phyloP scores from a whole-genome alignment of 331 rosid genomes.

The Malus hybrid region DNA sequence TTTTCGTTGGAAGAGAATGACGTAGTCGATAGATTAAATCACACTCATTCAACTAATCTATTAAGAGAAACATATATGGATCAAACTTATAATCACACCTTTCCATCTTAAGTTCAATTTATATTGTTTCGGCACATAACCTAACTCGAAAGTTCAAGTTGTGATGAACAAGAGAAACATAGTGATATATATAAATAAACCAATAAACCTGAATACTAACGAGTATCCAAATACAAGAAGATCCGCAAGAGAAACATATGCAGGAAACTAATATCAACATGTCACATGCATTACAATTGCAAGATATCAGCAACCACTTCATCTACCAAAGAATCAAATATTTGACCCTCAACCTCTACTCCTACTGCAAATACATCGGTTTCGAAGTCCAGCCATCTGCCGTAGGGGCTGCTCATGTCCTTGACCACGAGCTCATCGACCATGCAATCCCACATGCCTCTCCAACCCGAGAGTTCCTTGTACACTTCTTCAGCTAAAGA shows the following conservation, averaged over 20 bases:
- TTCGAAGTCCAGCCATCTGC: slow-evolving; percentile 75
- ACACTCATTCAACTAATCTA: no score
- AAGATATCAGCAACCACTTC: slow-evolving; percentile 50
- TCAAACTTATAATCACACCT: background rate
- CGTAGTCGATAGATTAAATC: background rate
- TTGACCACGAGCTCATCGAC: slow-evolving; percentile 85
- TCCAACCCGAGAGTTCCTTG: slow-evolving; percentile 65
- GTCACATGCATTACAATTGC: slow-evolving; percentile 18
- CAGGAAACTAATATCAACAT: background rate
- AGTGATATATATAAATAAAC: background rate
- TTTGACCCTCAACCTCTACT: slow-evolving; percentile 52
- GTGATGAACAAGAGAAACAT: background rate
- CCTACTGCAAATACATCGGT: slow-evolving; percentile 55
- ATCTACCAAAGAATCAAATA: slow-evolving; percentile 62
- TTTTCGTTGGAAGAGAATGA: background rate
- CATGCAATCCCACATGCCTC: slow-evolving; percentile 67
- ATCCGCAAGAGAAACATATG: background rate
- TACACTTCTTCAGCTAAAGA: slow-evolving; percentile 57
- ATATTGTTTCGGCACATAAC: background rate
- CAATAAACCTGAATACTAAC: background rate
- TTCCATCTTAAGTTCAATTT: background rate
- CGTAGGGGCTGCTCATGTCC: slow-evolving; percentile 77
- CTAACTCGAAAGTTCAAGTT: background rate
- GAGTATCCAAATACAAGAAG: background rate
- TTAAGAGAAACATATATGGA: background rate